Base-by-base conservation (phyloP, 768 basidiomycete species). In the Pisolithus microcarpus region DNA sequence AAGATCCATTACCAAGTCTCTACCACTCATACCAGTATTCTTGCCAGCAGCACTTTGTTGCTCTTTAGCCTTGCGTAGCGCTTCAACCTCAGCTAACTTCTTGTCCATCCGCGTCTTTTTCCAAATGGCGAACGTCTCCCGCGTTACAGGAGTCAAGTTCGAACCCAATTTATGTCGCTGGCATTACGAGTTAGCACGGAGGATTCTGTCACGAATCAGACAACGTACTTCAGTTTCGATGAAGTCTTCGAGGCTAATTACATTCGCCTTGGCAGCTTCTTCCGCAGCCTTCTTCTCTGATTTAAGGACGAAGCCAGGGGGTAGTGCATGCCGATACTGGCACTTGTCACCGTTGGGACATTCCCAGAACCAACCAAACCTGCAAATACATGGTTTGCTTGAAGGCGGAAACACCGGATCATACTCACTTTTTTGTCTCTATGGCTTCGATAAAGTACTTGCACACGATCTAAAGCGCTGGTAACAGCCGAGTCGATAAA, bases 391-490 rank as follows among this genome's bases (percentile, higher is more conserved):
- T 42, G 44, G 26, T 36, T 30, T 18, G 43, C 52, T 21, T 46
- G 46, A 23, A 11, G 40, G n/a, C 10, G 21, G 1, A 4, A 3
- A 34, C 15, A 7, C 13, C 5, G 3, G 8, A 36, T 21, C 48
- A 31, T 19, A 23, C 36, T 31, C 23, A 89, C 77, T 91, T 93
- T 65, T 89, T 82, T 3, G 76, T 74, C 66, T 99, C 96, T 64
- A 99, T 95, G 43, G 96, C 95, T 63, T 95, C 84, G 59, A 99
- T 88, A 64, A 99, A 99, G 72, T 72, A 82, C 69, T 95, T 98
- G 83, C 96, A 99, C 4, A 99, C 95, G 63, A 99, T 96, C 89
- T 95, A 54, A 7, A 56, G 18, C 39, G 23, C 38, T 34, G 40
- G 19, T 21, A 44, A 46, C 45, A 21, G 21, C 8, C 44, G 46